Conservation (phyloP, 139 green algal species). For the Bryopsis sp. region DNA sequence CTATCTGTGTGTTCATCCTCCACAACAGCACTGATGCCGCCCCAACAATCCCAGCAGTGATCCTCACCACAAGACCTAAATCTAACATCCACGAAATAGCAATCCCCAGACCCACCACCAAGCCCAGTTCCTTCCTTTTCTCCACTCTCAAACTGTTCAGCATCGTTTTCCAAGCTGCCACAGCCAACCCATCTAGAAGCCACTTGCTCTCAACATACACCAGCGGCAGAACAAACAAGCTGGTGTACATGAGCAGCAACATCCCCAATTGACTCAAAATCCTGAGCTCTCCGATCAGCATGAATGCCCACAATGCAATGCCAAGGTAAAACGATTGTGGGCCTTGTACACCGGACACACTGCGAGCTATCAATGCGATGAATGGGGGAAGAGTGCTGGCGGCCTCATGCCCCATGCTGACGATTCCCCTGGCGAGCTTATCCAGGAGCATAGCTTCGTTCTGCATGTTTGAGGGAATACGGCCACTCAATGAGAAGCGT, state of each 20-base stretch:
- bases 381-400: not conserved
- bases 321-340: not conserved
- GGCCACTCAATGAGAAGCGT: not conserved
- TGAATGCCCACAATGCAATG: not conserved
- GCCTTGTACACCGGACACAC: not conserved
- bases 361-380: not conserved
- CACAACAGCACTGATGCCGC: no score
- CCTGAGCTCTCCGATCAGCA: not conserved
- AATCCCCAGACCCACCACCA: no score
- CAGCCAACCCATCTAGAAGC: not conserved
- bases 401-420: not conserved
- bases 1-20: no score
- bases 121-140: no score
- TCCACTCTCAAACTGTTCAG: no score
- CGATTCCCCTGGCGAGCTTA: not conserved
- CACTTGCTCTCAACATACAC: constrained; percentile 1
- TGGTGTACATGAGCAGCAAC: not conserved
- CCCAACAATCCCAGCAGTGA: no score
- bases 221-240: not conserved
- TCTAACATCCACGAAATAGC: no score
- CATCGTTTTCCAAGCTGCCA: no score
- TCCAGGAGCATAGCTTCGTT: not conserved
- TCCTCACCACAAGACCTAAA: no score
- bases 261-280: not conserved
- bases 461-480: not conserved